Evolutionary conservation across 2,329 filamentous ascomycete species (phyloP).

Genomic region (Ophiostoma pallidulum): DNA sequence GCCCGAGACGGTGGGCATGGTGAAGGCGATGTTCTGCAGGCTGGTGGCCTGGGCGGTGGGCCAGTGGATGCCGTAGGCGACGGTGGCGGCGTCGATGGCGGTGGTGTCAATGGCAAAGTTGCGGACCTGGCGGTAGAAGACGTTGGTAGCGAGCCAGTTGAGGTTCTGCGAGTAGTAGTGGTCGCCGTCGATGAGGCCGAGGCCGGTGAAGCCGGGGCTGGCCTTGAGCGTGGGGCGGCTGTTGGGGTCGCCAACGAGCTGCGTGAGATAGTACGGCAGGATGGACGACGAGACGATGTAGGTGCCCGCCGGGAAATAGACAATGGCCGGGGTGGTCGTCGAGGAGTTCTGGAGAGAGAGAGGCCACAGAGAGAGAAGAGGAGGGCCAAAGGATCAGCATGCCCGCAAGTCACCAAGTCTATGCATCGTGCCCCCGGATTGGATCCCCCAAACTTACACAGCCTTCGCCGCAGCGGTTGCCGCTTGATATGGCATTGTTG

Average conservation of each 20-base stretch:
- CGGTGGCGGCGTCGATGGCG: conserved; percentile 35
- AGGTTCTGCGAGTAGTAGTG: conserved; percentile 3
- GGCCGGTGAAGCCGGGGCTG: neutral
- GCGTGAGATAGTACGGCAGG: conserved; percentile 15
- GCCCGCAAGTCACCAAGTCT: too few relatives aligned
- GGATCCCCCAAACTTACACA: too few relatives aligned
- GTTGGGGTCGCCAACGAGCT: conserved; percentile 15
- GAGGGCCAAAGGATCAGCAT: too few relatives aligned
- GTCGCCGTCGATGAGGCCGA: conserved; percentile 26
- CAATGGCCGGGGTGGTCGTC: conserved; percentile 14
- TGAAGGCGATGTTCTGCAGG: conserved; percentile 49
- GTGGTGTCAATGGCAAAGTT: conserved; percentile 50
- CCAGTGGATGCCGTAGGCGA: conserved; percentile 55
- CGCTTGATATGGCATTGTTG: conserved; percentile 50
- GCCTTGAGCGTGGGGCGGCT: conserved; percentile 14
- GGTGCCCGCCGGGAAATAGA: conserved; percentile 18
- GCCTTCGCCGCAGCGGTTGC: conserved; percentile 14
- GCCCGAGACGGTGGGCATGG: conserved; percentile 36
- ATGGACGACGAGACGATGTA: conserved; percentile 15
- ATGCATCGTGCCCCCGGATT: too few relatives aligned
- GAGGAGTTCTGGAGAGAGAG: conserved; percentile 2
- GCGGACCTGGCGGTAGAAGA: conserved; percentile 45
- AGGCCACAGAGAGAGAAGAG: neutral
- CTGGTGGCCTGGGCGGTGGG: conserved; percentile 57
- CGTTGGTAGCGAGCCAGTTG: conserved; percentile 39